Evolutionary conservation across 805 yeast genomes (phyloP).

Genomic region (Pichia nanzhaoensis): DNA sequence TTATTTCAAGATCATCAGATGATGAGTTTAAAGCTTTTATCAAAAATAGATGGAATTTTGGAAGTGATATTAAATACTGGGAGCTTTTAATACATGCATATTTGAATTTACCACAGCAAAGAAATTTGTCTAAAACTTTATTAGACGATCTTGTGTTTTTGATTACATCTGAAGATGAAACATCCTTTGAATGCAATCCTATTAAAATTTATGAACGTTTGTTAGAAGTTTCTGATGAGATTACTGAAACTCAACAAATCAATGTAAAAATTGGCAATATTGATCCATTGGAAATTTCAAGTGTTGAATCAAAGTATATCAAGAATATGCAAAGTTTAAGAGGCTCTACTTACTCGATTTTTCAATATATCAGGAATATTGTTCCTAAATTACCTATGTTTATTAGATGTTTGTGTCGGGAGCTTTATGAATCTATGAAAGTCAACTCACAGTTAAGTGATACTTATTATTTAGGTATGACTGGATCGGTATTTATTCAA

Average conservation of each 20-base stretch:
- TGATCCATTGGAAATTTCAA: conserved; percentile 72
- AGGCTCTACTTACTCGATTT: conserved; percentile 57
- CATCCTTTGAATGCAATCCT: conserved; percentile 81
- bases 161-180: conserved; percentile 40
- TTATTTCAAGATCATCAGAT: conserved; percentile 27
- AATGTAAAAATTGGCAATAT: conserved; percentile 30
- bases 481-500: conserved; percentile 58
- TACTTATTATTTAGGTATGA: conserved; percentile 53
- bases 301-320: conserved; percentile 66
- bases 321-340: conserved; percentile 67
- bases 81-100: conserved; percentile 36
- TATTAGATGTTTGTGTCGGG: conserved; percentile 48
- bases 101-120: conserved; percentile 42
- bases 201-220: conserved; percentile 41
- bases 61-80: conserved; percentile 33
- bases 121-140: conserved; percentile 36
- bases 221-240: not conserved
- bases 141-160: conserved; percentile 34
- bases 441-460: conserved; percentile 46
- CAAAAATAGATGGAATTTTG: conserved; percentile 20
- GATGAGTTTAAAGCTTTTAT: conserved; percentile 22
- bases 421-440: conserved; percentile 27
- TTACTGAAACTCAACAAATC: conserved; percentile 29
- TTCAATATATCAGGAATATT: conserved; percentile 42
- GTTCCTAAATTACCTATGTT: conserved; percentile 45